phyloP scores from a whole-genome alignment of 2,329 filamentous ascomycete species.

The Neopestalotiopsis clavispora region DNA sequence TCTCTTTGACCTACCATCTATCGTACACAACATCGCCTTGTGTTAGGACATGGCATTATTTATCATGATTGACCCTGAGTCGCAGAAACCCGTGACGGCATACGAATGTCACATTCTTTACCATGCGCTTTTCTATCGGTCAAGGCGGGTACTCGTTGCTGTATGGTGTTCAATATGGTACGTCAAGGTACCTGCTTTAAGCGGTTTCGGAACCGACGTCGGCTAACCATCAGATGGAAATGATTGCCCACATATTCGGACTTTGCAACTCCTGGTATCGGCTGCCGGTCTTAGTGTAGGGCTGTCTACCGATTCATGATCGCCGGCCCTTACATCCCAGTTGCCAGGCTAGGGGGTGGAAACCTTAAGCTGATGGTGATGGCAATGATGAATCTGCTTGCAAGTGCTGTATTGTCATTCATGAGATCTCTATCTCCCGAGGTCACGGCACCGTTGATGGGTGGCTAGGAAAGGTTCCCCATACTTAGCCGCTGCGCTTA shows the following conservation, averaged over 20 bases:
- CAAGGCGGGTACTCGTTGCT: slow-evolving; percentile 5
- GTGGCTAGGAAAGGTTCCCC: not conserved
- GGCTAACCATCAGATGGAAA: slow-evolving; percentile 12
- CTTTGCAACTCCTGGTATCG: not conserved
- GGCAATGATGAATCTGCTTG: not conserved
- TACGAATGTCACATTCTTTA: not conserved
- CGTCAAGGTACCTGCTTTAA: not conserved
- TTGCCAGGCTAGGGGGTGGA: not conserved
- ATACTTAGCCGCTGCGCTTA: not conserved
- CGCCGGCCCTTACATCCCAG: not conserved
- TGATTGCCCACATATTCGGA: not conserved
- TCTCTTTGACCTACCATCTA: not conserved
- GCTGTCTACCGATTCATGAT: not conserved
- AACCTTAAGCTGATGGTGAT: not conserved
- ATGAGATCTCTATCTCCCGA: not conserved
- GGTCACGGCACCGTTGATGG: too few species aligned
- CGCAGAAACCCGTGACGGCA: not conserved
- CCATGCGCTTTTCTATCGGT: not conserved
- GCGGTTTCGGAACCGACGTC: slow-evolving; percentile 18
- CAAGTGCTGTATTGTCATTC: not conserved
- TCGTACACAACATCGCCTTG: not conserved
- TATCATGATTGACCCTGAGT: not conserved
- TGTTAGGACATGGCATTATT: not conserved
- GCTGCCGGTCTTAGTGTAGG: not conserved
- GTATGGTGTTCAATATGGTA: not conserved